Percentiles rank a stretch among this genome's conserved stretches.
phyloP scores from a whole-genome alignment of 1,139 yeast species.

The Kodamaea fungicola region DNA sequence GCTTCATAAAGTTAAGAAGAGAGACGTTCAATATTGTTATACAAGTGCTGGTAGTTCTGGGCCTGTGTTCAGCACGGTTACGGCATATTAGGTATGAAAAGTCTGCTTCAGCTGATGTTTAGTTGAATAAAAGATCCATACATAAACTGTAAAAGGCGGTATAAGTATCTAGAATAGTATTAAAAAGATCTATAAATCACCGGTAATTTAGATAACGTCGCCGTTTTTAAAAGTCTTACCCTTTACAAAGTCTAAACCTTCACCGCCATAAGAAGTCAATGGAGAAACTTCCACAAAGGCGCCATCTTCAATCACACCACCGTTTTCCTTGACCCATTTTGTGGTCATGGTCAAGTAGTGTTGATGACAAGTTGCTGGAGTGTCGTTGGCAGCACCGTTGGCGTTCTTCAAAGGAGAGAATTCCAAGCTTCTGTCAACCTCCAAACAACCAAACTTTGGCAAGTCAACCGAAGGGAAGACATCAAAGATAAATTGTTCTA shows the following conservation, averaged over 20 bases:
- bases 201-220: constrained; percentile 26
- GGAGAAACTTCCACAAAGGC: constrained; percentile 76
- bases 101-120: too few species aligned
- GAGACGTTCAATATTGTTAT: too few species aligned
- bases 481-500: constrained; percentile 96
- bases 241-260: constrained; percentile 61
- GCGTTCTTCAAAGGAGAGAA: constrained; percentile 95
- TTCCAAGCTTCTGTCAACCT: constrained; percentile 80
- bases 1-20: too few species aligned
- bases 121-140: too few species aligned
- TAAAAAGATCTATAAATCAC: constrained; percentile 2
- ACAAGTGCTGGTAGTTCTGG: too few species aligned
- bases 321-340: constrained; percentile 69
- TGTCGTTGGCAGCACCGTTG: constrained; percentile 74
- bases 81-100: too few species aligned
- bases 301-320: constrained; percentile 54
- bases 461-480: constrained; percentile 80
- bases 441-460: constrained; percentile 83
- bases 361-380: constrained; percentile 75
- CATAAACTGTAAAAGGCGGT: too few species aligned
- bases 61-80: too few species aligned
- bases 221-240: constrained; percentile 50
- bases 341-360: constrained; percentile 69
- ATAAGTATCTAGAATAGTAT: too few species aligned
- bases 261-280: constrained; percentile 77